Conservation (phyloP, 768 basidiomycete genomes). For the Tephrocybe sp. region DNA sequence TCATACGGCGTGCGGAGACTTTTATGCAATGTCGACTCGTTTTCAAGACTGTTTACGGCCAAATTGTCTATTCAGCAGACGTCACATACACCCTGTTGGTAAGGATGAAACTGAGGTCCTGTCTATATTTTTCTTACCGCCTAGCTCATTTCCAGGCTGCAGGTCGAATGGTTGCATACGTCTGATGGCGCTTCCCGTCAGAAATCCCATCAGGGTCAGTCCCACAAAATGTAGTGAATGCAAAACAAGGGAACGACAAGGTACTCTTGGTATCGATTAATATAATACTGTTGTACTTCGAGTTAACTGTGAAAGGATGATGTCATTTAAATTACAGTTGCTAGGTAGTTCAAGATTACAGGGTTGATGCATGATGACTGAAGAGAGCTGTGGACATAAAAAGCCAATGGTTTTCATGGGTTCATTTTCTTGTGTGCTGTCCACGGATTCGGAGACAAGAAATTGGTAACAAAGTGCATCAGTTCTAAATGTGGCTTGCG, state of each 20-base stretch:
- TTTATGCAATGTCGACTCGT: slow-evolving; percentile 67
- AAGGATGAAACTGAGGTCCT: background rate
- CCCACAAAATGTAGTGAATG: slow-evolving; percentile 46
- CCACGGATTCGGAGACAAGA: no score
- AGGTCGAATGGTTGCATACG: slow-evolving; percentile 54
- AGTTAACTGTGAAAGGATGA: no score
- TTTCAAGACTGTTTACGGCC: slow-evolving; percentile 61
- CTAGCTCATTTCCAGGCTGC: slow-evolving; percentile 40
- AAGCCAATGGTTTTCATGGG: no score
- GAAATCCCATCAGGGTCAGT: slow-evolving; percentile 71
- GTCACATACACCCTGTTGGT: slow-evolving; percentile 60
- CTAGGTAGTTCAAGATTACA: no score
- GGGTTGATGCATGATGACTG: no score
- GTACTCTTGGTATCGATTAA: slow-evolving; percentile 18
- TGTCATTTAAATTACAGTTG: no score
- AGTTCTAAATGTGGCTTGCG: no score
- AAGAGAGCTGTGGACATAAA: no score
- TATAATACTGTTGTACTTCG: no score
- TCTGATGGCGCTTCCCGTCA: slow-evolving; percentile 65
- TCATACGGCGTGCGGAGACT: slow-evolving; percentile 68
- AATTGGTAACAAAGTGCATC: no score
- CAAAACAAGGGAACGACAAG: slow-evolving; percentile 28
- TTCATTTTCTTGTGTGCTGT: no score
- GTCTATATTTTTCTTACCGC: background rate
- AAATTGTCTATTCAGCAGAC: slow-evolving; percentile 69